Conservation (phyloP, 192 early-diverging fungal genomes). For the Backusella circina region DNA sequence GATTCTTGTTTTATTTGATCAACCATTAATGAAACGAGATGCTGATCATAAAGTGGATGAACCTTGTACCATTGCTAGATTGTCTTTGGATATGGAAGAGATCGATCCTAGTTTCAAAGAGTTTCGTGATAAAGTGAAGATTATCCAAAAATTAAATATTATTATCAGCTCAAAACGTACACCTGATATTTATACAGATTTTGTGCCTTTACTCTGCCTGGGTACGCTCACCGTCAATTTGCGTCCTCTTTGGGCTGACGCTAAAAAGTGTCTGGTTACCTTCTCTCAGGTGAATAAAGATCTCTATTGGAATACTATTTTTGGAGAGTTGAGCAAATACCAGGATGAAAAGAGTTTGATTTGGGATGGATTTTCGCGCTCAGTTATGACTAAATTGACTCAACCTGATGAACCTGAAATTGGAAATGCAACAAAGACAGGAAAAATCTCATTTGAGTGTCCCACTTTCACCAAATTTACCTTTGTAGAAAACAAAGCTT, state of each 20-base stretch:
- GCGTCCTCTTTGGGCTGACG: constrained; percentile 80
- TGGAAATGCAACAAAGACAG: constrained; percentile 30
- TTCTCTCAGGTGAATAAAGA: constrained; percentile 48
- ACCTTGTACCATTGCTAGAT: constrained; percentile 45
- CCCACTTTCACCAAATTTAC: constrained; percentile 42
- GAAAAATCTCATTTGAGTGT: constrained; percentile 53
- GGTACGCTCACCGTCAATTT: constrained; percentile 80
- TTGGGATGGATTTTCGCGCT: constrained; percentile 46
- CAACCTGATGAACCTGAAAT: constrained; percentile 13
- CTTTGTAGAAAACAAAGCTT: constrained; percentile 27
- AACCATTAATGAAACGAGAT: constrained; percentile 44
- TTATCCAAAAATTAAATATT: constrained; percentile 67
- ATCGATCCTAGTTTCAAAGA: constrained; percentile 57
- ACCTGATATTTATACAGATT: constrained; percentile 68
- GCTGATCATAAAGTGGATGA: constrained; percentile 28
- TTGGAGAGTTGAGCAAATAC: constrained; percentile 52
- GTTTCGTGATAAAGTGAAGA: constrained; percentile 77
- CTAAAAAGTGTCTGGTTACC: constrained; percentile 51
- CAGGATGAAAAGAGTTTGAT: constrained; percentile 57
- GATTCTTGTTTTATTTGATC: constrained; percentile 70
- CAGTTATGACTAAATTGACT: constrained; percentile 30
- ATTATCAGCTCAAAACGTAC: constrained; percentile 57
- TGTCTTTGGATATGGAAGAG: constrained; percentile 62
- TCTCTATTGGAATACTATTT: constrained; percentile 60
- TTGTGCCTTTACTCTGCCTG: constrained; percentile 62